These are phyloP conservation scores for Phoenix roebelenii DNA, from an alignment of 176 grass and related monocot genomes.

Conservation along the genomic window DNA sequence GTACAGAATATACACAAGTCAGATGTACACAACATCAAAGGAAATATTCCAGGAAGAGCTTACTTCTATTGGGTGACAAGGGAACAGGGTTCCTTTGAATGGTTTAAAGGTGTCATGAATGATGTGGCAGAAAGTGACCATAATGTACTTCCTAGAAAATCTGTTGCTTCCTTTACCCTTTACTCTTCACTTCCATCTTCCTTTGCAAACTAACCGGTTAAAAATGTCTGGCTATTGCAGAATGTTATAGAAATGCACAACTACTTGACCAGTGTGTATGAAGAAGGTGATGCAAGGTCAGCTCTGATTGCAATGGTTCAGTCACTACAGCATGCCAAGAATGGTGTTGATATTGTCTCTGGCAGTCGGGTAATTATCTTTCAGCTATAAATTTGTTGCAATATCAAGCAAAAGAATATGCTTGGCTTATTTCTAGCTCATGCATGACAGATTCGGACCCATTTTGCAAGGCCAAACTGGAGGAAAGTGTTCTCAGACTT, in stretches of 20 bases:
- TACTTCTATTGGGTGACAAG: constrained; percentile 99
- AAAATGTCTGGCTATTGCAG: constrained; percentile 42
- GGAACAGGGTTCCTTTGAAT: constrained; percentile 97
- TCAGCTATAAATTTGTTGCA: not conserved
- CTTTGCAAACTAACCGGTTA: not conserved
- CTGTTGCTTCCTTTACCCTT: constrained; percentile 8
- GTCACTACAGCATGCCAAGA: constrained; percentile 88
- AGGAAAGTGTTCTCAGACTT: constrained; percentile 94
- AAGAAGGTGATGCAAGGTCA: constrained; percentile 96
- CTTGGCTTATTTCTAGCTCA: not conserved
- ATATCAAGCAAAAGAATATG: not conserved
- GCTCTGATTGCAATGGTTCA: constrained; percentile 94
- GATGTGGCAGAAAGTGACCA: constrained; percentile 87
- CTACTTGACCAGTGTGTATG: constrained; percentile 97
- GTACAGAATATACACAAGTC: constrained; percentile 46
- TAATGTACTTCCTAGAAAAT: constrained; percentile 35
- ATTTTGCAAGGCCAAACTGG: constrained; percentile 98
- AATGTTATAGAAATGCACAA: constrained; percentile 98
- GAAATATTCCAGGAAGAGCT: constrained; percentile 74
- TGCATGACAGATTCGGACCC: constrained; percentile 72
- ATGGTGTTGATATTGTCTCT: constrained; percentile 88
- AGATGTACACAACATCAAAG: constrained; percentile 52
- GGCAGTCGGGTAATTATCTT: constrained; percentile 56
- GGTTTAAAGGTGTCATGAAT: constrained; percentile 99
- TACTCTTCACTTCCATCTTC: not conserved